Base-by-base conservation (phyloP, 2,329 filamentous ascomycete species). In the Colletotrichum caudatum region DNA sequence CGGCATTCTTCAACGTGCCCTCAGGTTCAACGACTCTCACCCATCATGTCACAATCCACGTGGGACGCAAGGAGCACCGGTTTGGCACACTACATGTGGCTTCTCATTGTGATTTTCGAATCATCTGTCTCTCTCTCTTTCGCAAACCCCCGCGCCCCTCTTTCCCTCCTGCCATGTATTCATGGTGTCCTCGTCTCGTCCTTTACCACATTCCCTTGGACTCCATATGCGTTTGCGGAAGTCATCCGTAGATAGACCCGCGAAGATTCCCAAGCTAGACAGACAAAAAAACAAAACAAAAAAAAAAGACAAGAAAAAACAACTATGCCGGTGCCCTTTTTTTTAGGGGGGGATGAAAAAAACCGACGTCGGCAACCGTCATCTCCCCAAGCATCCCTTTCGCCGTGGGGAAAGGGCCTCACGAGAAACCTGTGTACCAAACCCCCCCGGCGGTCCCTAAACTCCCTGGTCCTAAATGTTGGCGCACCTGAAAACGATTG, bases 241-340 rank as follows among this genome's bases (percentile, higher is more conserved):
- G 41, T 58, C 69, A 69, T 72, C 69, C 69, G 65, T 69, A 53
- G 69, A 72, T 69, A 39, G 37, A 69, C 69, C 48, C 46, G 50
- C 51, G 33, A 20, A 60, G 26, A 66, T 51, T 23, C 59, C 53
- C 20, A 46, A 64, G 29, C n/a, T 35, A 20, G 35, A 57, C 50
- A 57, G 60, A 23, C 66, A 54, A 39, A 69, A 48, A 29, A 33
- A 53, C 18, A 39, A 33, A 5, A 37, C 46, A 58, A 37, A 48
- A 39, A 51, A 46, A 37, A 33, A 8, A 37, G 18, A 58, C n/a
- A 71, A 37, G 20, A 20, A 53, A 37, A 26, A 41, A 37, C 3
- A 29, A 53, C 20, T 48, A 50, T 50, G 39, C 51, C 56, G 58
- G 39, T 29, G 59, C 61, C 61, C 59, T 56, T 58, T 66, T 71